Evolutionary conservation across 345 rosid genomes (phyloP).

Genomic region (Carallia pectinifolia): DNA sequence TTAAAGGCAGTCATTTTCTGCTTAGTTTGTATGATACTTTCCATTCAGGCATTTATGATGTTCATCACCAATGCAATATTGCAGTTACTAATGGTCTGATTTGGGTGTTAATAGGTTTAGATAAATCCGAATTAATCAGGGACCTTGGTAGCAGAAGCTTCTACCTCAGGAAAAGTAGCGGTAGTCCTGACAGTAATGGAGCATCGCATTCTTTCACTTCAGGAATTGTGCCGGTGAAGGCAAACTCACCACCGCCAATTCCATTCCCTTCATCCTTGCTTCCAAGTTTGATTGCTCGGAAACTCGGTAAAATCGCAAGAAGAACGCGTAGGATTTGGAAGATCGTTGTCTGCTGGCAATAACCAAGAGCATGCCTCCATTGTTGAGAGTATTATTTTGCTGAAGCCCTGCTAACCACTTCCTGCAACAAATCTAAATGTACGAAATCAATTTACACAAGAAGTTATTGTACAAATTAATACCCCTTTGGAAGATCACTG

Average conservation of each 20-base stretch:
- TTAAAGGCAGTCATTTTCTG: too few relatives aligned
- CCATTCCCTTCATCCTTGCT: constrained; percentile 32
- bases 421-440: too few relatives aligned
- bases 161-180: constrained; percentile 52
- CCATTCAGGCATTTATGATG: too few relatives aligned
- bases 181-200: constrained; percentile 25
- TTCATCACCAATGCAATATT: background rate
- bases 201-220: constrained; percentile 13
- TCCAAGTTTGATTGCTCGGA: constrained; percentile 47
- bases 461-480: too few relatives aligned
- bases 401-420: too few relatives aligned
- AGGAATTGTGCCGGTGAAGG: constrained; percentile 14
- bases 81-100: background rate
- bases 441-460: too few relatives aligned
- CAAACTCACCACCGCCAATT: constrained; percentile 24
- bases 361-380: constrained; percentile 17
- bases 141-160: constrained; percentile 69
- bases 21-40: too few relatives aligned
- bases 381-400: background rate
- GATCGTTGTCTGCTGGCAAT: constrained; percentile 51
- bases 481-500: too few relatives aligned
- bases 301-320: constrained; percentile 50
- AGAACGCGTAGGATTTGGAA: constrained; percentile 59
- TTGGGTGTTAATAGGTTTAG: constrained; percentile 46
- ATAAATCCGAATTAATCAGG: constrained; percentile 54